phyloP scores from a whole-genome alignment of 2,329 filamentous ascomycete species.

The Alternaria solani region DNA sequence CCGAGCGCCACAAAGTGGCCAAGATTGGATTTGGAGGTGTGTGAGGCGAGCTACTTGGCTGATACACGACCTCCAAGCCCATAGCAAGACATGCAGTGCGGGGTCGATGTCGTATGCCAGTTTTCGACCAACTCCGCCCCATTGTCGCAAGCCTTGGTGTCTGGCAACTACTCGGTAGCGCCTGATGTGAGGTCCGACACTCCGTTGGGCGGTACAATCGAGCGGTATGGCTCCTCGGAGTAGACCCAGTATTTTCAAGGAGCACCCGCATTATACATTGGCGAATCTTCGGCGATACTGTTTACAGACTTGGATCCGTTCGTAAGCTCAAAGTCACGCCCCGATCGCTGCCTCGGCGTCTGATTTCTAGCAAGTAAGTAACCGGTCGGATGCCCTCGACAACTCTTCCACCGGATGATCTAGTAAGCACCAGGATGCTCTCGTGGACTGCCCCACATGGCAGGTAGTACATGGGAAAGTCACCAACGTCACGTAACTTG shows the following conservation, averaged over 20 bases:
- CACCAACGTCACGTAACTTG: slow-evolving; percentile 18
- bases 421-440: slow-evolving; percentile 11
- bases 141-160: slow-evolving; percentile 15
- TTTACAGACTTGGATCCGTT: slow-evolving; percentile 9
- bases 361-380: slow-evolving; percentile 1
- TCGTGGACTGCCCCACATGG: slow-evolving; percentile 13
- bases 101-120: slow-evolving; percentile 36
- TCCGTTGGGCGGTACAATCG: slow-evolving; percentile 21
- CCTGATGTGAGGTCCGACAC: slow-evolving; percentile 8
- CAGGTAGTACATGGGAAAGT: slow-evolving; percentile 16
- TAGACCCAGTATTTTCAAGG: slow-evolving; percentile 4
- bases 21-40: slow-evolving; percentile 3
- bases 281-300: slow-evolving; percentile 32
- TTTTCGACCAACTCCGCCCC: slow-evolving; percentile 22
- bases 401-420: slow-evolving; percentile 14
- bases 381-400: slow-evolving; percentile 1
- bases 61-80: slow-evolving; percentile 19
- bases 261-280: slow-evolving; percentile 16
- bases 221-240: slow-evolving; percentile 5
- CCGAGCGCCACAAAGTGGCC: slow-evolving; percentile 31
- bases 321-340: slow-evolving; percentile 3
- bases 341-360: slow-evolving; percentile 15
- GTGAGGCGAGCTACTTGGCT: slow-evolving; percentile 29
- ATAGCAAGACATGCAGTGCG: slow-evolving; percentile 28
- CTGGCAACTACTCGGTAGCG: slow-evolving; percentile 12